Conservation (phyloP, 805 yeast genomes). For the Candida maris region DNA sequence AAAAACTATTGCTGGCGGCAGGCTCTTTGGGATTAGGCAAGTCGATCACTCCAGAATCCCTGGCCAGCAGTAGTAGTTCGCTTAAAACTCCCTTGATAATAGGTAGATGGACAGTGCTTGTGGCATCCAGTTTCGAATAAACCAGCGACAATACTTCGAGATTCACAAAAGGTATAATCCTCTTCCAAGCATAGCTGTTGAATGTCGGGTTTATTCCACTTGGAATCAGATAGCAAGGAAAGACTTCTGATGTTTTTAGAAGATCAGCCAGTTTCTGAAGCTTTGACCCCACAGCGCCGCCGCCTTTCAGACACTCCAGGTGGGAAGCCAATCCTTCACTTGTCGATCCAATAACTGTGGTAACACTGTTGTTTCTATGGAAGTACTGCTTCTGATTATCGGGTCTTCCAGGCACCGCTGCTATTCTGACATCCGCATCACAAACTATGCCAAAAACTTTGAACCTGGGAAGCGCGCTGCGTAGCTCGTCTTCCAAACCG, state of each 20-base stretch:
- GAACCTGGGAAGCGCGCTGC: slow-evolving; percentile 9
- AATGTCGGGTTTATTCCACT: slow-evolving; percentile 26
- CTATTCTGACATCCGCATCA: slow-evolving; percentile 23
- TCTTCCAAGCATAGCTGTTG: slow-evolving; percentile 28
- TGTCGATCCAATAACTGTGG: slow-evolving; percentile 27
- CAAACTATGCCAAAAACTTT: slow-evolving; percentile 22
- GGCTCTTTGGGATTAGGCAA: slow-evolving; percentile 23
- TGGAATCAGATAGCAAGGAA: slow-evolving; percentile 25
- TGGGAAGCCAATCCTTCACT: slow-evolving; percentile 3
- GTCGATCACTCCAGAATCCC: slow-evolving; percentile 23
- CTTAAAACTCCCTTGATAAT: slow-evolving; percentile 21
- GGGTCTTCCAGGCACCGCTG: slow-evolving; percentile 3
- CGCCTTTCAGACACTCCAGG: slow-evolving; percentile 18
- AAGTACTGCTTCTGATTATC: slow-evolving; percentile 12
- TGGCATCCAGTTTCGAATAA: slow-evolving; percentile 17
- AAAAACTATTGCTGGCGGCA: slow-evolving; percentile 8
- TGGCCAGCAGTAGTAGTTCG: slow-evolving; percentile 22
- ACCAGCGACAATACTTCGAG: slow-evolving; percentile 22
- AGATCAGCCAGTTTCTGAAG: slow-evolving; percentile 18
- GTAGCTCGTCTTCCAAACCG: slow-evolving; percentile 19
- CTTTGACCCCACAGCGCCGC: slow-evolving; percentile 17
- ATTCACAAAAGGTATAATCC: slow-evolving; percentile 24
- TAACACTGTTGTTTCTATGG: slow-evolving; percentile 21
- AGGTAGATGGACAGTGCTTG: slow-evolving; percentile 3
- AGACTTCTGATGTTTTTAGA: slow-evolving; percentile 23